phyloP scores from a whole-genome alignment of 768 basidiomycete genomes.

The Coprinopsis strossmayeri region DNA sequence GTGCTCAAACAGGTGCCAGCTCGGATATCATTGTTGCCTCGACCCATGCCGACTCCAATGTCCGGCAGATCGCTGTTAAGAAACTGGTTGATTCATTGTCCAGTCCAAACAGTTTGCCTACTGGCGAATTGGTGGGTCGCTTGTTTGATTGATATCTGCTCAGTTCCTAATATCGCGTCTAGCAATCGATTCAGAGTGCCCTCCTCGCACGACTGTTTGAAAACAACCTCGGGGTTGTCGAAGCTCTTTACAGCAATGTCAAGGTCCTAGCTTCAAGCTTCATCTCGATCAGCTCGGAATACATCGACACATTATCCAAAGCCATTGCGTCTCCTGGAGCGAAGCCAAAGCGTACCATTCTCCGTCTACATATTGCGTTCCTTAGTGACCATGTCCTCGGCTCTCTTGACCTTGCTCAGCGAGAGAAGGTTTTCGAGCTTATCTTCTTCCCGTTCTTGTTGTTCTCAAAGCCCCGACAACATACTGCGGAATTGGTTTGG shows the following conservation, averaged over 20 bases:
- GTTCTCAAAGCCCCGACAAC: slow-evolving; percentile 65
- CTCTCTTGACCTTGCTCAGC: slow-evolving; percentile 16
- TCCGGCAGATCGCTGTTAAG: slow-evolving; percentile 55
- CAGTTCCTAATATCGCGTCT: slow-evolving; percentile 3
- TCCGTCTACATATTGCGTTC: slow-evolving; percentile 55
- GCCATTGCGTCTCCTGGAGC: slow-evolving; percentile 28
- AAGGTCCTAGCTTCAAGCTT: slow-evolving; percentile 39
- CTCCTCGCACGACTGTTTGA: slow-evolving; percentile 69
- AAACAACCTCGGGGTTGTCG: slow-evolving; percentile 49
- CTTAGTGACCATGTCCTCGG: slow-evolving; percentile 40
- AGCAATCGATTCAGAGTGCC: slow-evolving; percentile 58
- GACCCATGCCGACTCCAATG: slow-evolving; percentile 51
- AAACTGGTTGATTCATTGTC: slow-evolving; percentile 38
- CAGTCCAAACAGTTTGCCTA: slow-evolving; percentile 18
- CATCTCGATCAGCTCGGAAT: slow-evolving; percentile 32
- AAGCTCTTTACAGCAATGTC: slow-evolving; percentile 57
- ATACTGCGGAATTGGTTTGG: slow-evolving; percentile 66
- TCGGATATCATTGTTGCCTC: slow-evolving; percentile 48
- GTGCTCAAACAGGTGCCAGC: slow-evolving; percentile 13
- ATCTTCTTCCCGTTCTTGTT: slow-evolving; percentile 71
- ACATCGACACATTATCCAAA: slow-evolving; percentile 36
- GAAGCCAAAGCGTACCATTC: slow-evolving; percentile 43
- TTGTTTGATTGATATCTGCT: background rate
- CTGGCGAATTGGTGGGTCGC: slow-evolving; percentile 37
- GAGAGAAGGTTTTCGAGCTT: slow-evolving; percentile 37